phyloP scores from a whole-genome alignment of 1,139 yeast species.

The Yamadazyma membranifaciens region DNA sequence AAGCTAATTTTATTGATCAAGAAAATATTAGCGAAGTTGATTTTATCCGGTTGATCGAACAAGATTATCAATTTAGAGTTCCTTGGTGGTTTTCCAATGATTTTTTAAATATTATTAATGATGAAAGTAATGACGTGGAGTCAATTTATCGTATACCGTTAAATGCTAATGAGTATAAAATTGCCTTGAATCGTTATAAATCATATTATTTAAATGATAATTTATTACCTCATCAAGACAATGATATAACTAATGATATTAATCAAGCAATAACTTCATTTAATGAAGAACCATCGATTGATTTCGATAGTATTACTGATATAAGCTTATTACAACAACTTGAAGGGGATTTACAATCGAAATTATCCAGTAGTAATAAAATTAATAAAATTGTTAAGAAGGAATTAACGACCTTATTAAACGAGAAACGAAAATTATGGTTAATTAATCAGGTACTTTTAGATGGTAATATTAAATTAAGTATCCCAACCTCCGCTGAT shows the following conservation, averaged over 20 bases:
- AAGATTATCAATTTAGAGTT: conserved; percentile 32
- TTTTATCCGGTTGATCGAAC: conserved; percentile 28
- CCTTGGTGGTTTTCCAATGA: conserved; percentile 47
- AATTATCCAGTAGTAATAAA: conserved; percentile 45
- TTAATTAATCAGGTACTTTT: conserved; percentile 55
- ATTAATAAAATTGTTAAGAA: conserved; percentile 45
- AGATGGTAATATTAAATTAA: conserved; percentile 46
- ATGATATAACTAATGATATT: conserved; percentile 3
- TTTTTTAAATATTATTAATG: conserved; percentile 26
- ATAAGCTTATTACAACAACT: conserved; percentile 20
- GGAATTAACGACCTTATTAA: conserved; percentile 29
- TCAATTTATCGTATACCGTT: conserved; percentile 28
- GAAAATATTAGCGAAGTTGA: conserved; percentile 27
- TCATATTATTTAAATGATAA: conserved; percentile 12
- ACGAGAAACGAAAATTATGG: conserved; percentile 49
- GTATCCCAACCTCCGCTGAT: conserved; percentile 30
- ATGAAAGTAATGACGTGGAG: conserved; percentile 13
- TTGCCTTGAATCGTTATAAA: conserved; percentile 35
- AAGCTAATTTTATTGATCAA: conserved; percentile 18
- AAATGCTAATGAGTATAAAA: conserved; percentile 32
- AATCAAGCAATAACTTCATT: conserved; percentile 8
- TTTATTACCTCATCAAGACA: background rate
- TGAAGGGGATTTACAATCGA: conserved; percentile 19
- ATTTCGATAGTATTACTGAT: conserved; percentile 19
- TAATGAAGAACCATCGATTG: conserved; percentile 12